Base-by-base conservation (phyloP, 371 early-diverging fungal species). In the Cladochytrium tenue region DNA sequence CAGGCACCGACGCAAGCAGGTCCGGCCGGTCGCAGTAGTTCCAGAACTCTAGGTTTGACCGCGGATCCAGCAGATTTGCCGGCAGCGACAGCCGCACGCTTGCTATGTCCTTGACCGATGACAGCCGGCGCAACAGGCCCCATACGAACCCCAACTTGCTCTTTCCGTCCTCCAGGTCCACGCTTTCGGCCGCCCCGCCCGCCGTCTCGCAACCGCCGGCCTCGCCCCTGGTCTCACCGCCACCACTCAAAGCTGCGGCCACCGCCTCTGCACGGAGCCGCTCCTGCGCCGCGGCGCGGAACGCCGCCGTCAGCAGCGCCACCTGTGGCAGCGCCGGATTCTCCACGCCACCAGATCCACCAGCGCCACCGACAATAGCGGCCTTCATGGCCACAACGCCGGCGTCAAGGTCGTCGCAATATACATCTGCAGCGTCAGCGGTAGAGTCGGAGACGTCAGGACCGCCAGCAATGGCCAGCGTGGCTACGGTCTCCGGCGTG, bases 1-100 rank as follows among this genome's bases (percentile, higher is more conserved):
- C 87, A 3, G 79, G 70, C 35, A 89, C 80, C 82, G 68, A 68
- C 23, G 76, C 75, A 74, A 90, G 89, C 63, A 77, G 79, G 60
- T 88, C 88, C 2, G 90, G 89, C 2, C 88, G 83, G 65, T 90
- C 90, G 73, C 85, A 85, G 71, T 88, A 90, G 65, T 88, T 86
- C 88, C 89, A 90, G 75, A 86, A 86, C 73, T 90, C 89, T 34
- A 90, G 80, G 59, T 89, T 88, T 10, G 87, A 43, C 35, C 83
- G 77, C 3, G 90, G 89, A 52, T 88, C 88, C 59, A 90, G 69
- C 51, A 90, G 72, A 58, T 88, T 81, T 51, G 88, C 80, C 35
- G 90, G 90, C 56, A 90, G 74, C 43, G 88, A 88, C 53, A 90
- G 66, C 4, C 89, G 86, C 53, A 66, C 57, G n/a, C 58, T 20